Percentiles rank a stretch among this genome's conserved stretches.
These are phyloP conservation scores for Acacia pycnantha DNA, from an alignment of 331 rosid genomes.

Conservation along the genomic window DNA sequence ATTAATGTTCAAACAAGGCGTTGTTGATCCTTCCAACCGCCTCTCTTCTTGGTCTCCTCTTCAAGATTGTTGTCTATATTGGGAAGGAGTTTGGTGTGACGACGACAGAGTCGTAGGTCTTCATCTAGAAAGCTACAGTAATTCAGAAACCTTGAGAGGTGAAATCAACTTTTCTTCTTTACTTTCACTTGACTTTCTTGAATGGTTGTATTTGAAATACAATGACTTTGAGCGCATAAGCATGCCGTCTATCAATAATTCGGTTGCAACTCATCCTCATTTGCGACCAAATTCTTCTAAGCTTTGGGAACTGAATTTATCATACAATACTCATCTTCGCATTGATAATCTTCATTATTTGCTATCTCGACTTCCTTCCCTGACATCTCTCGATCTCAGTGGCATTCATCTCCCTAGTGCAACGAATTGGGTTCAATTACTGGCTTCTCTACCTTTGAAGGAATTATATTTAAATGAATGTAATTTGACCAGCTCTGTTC, in stretches of 20 bases:
- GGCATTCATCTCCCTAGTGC: background rate
- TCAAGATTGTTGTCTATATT: background rate
- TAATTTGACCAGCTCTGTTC: background rate
- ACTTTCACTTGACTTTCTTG: background rate
- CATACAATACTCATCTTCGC: background rate
- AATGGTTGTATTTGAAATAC: accelerated
- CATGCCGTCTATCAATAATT: background rate
- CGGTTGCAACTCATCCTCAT: background rate
- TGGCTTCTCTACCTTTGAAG: background rate
- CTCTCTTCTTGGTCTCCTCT: background rate
- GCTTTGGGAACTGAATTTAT: background rate
- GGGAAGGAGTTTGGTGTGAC: background rate
- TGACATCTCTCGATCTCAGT: background rate
- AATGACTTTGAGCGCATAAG: background rate
- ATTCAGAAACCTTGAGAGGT: background rate
- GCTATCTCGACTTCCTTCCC: background rate
- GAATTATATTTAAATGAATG: background rate
- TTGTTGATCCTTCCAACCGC: background rate
- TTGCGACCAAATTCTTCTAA: background rate
- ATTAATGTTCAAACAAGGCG: background rate
- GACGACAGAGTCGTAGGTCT: background rate
- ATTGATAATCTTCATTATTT: background rate
- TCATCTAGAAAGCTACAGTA: background rate
- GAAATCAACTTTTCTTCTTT: background rate
- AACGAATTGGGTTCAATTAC: background rate